Conservation (phyloP, 352 stramenopile genomes). For the Globisporangium nagaii region DNA sequence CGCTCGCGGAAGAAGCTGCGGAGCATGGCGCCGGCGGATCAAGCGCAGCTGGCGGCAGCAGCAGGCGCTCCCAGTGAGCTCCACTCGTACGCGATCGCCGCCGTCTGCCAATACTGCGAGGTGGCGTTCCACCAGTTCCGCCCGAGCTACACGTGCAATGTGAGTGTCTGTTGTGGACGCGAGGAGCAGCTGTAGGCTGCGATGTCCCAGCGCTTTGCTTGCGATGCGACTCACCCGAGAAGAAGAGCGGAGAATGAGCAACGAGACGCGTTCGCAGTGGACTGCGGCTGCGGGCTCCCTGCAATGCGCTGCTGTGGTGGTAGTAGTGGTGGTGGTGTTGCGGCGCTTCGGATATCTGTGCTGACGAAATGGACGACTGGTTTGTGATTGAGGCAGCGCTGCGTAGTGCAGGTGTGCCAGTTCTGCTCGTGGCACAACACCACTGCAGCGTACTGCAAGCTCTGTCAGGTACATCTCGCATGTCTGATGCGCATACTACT, state of each 20-base stretch:
- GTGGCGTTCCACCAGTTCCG: slow-evolving; percentile 38
- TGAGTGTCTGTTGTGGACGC: slow-evolving; percentile 16
- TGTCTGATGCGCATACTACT: neutral
- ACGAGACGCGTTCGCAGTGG: too few species aligned
- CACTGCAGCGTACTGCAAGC: slow-evolving; percentile 27
- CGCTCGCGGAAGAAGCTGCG: neutral
- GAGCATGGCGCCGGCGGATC: neutral
- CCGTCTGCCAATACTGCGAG: slow-evolving; percentile 38
- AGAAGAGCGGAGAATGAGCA: neutral
- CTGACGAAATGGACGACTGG: too few species aligned
- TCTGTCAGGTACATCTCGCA: slow-evolving; percentile 19
- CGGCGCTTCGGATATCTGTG: too few species aligned
- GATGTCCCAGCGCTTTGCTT: too few species aligned
- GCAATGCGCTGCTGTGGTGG: too few species aligned
- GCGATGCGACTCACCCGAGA: neutral
- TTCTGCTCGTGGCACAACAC: slow-evolving; percentile 36
- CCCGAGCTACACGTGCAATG: slow-evolving; percentile 28
- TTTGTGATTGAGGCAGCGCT: slow-evolving; percentile 22
- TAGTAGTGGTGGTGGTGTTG: too few species aligned
- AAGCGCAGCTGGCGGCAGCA: neutral
- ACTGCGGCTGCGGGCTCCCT: too few species aligned
- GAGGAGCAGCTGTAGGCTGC: too few species aligned
- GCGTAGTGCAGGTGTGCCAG: slow-evolving; percentile 28
- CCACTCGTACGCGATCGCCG: neutral
- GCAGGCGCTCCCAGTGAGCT: neutral